These are phyloP conservation scores for Immersiella caudata DNA, from an alignment of 495 filamentous ascomycete species.

Conservation along the genomic window DNA sequence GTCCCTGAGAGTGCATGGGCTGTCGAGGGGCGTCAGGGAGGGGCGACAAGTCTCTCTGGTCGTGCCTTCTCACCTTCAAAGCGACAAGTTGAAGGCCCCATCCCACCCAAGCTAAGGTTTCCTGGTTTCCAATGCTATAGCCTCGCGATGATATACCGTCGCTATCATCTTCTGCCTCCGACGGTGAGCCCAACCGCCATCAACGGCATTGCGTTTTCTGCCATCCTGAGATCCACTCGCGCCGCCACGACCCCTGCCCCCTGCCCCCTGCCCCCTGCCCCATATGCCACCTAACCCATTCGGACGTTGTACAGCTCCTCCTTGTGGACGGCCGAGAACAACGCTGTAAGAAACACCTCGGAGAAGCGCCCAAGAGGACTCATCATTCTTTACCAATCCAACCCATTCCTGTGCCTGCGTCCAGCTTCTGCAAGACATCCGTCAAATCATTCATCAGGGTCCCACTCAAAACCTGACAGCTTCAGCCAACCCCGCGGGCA, in stretches of 20 bases:
- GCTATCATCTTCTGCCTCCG: neutral
- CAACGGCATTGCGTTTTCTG: neutral
- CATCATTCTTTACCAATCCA: neutral
- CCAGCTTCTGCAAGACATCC: neutral
- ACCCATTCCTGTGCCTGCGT: neutral
- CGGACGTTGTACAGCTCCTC: neutral
- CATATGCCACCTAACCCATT: constrained; percentile 15
- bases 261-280: no score
- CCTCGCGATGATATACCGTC: neutral
- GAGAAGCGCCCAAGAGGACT: neutral
- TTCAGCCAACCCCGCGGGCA: neutral
- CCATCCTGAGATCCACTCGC: neutral
- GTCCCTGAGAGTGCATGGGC: neutral
- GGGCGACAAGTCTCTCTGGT: constrained; percentile 3
- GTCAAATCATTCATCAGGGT: neutral
- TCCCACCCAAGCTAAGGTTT: constrained; percentile 1
- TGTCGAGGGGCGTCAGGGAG: neutral
- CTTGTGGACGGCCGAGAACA: neutral
- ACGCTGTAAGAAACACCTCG: neutral
- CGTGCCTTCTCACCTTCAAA: constrained; percentile 1
- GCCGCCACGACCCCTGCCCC: neutral
- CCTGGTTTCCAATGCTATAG: constrained; percentile 11
- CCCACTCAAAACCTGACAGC: neutral
- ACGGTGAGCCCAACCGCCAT: neutral
- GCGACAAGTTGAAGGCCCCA: neutral